Evolutionary conservation across 768 basidiomycete species (phyloP), one percentile per base, ranked within the genome.

Genomic region (Rhodosporidiobolus sp.): DNA sequence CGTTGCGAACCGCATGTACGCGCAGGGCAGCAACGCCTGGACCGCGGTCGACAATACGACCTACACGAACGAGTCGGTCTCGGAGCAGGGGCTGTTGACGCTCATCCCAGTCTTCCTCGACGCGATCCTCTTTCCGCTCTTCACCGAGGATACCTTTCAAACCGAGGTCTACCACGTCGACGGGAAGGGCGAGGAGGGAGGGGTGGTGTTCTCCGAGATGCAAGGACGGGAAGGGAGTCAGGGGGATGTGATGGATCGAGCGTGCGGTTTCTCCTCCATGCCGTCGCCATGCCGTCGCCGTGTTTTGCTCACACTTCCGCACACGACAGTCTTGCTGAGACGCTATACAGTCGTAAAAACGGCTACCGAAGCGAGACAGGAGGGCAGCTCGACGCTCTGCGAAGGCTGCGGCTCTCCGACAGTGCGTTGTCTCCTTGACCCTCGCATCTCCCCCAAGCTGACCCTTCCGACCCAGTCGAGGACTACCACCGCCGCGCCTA

Each of bases 361-460:
- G 95, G 88, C 19, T 99, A 98, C 79, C 87, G 93, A 32, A 94
- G 92, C 77, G 96, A 99, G 84, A 97, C 94, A 0, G 96, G 96
- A 32, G 95, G 95, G 38, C 82, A 96, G 55, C 93, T 96, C 91
- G 87, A 90, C 70, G 91, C 91, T 5, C 83, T 99, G 38, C 86
- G 95, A 34, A 86, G 87, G 24, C 84, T 99, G 70, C 89, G 87
- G 1, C 88, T 92, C 26, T 88, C 95, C 73, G 88, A 95, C 84
- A 96, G 94, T 94, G 82, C 73, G 26, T 35, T 24, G 2, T n/a
- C 17, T 22, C 26, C 58, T 2, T 30, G 1, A 9, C 26, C 26
- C 50, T 26, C 35, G 6, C 30, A 8, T 38, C 9, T 22, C 17
- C 22, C 32, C 3, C 3, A 26, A 10, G 17, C 45, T 65, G 20